A percentile compares a stretch with the other conserved stretches of the same genome.
Conservation (phyloP, 768 basidiomycete species). For the Trametopsis cervina region DNA sequence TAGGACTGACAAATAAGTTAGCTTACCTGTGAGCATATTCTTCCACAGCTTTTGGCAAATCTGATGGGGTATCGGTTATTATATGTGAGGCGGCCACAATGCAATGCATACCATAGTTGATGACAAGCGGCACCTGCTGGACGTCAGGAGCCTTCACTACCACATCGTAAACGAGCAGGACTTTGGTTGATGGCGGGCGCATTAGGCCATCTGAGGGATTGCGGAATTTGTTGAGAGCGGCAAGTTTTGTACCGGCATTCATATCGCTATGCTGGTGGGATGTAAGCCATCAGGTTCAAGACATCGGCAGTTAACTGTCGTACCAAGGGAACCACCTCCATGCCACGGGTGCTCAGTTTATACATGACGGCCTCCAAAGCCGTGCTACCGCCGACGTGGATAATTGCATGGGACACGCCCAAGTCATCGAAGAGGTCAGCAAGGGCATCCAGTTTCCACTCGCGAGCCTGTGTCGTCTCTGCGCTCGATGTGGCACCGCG, state of each 20-base stretch:
- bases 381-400: constrained; percentile 85
- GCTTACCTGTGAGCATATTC: constrained; percentile 91
- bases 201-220: constrained; percentile 47
- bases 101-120: constrained; percentile 75
- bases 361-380: constrained; percentile 86
- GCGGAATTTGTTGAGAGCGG: constrained; percentile 81
- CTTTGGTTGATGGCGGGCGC: constrained; percentile 61
- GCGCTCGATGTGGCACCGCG: constrained; percentile 64
- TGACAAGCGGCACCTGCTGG: constrained; percentile 83
- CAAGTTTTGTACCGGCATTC: constrained; percentile 74
- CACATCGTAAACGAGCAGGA: constrained; percentile 90
- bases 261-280: constrained; percentile 80
- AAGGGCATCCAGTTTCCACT: constrained; percentile 93
- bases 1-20: background rate
- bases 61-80: constrained; percentile 32
- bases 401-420: constrained; percentile 72
- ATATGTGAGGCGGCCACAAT: constrained; percentile 9
- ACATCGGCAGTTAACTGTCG: too few species aligned
- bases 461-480: constrained; percentile 79
- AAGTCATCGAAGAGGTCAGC: constrained; percentile 87
- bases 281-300: constrained; percentile 9
- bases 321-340: constrained; percentile 87
- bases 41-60: constrained; percentile 91
- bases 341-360: constrained; percentile 76
- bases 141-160: constrained; percentile 88